A percentile compares a stretch with the other conserved stretches of the same genome.
Conservation (phyloP, 768 basidiomycete genomes). For the Mycena indigotica region DNA sequence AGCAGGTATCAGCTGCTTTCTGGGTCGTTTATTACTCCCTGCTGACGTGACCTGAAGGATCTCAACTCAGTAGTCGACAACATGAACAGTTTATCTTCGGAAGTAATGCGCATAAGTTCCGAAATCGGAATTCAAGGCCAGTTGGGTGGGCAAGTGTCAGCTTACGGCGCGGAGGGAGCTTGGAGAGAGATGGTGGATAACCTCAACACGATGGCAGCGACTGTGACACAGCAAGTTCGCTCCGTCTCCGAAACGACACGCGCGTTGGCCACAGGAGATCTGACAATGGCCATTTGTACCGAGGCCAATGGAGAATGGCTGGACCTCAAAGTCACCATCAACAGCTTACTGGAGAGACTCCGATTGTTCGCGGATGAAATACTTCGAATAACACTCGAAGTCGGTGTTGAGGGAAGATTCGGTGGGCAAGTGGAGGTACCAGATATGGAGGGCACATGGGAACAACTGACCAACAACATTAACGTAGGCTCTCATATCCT, state of each 20-base stretch:
- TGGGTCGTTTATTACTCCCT: neutral
- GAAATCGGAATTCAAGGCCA: constrained; percentile 54
- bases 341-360: constrained; percentile 89
- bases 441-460: constrained; percentile 79
- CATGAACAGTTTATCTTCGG: constrained; percentile 55
- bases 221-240: constrained; percentile 72
- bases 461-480: constrained; percentile 45
- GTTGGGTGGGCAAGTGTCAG: constrained; percentile 72
- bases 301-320: constrained; percentile 92
- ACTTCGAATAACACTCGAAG: constrained; percentile 87
- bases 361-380: constrained; percentile 84
- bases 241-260: constrained; percentile 79
- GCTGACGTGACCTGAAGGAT: constrained; percentile 36
- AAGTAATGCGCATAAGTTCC: constrained; percentile 71
- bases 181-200: constrained; percentile 66
- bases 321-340: constrained; percentile 89
- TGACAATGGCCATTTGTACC: constrained; percentile 77
- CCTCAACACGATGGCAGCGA: constrained; percentile 64
- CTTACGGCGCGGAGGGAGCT: constrained; percentile 71
- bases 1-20: constrained; percentile 35
- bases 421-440: constrained; percentile 60
- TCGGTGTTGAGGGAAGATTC: constrained; percentile 34
- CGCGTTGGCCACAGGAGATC: constrained; percentile 73
- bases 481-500: constrained; percentile 37
- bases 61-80: constrained; percentile 60